Conservation (phyloP, 1,284 basidiomycete genomes). For the Cryptococcus deneoformans region DNA sequence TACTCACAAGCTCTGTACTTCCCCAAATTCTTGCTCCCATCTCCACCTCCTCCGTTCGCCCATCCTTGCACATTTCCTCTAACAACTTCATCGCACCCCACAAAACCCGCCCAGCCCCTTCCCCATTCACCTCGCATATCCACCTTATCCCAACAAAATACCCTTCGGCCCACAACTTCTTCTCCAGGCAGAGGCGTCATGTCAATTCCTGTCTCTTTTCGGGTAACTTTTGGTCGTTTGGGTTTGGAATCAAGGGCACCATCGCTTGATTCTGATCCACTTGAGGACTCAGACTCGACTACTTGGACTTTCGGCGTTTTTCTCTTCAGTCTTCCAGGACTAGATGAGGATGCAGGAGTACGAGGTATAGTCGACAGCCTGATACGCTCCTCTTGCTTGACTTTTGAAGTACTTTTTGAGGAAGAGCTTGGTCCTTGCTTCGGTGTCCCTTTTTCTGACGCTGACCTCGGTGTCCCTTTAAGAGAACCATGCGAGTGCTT, state of each 20-base stretch:
- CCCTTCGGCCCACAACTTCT: constrained; percentile 15
- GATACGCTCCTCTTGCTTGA: neutral
- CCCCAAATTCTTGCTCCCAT: constrained; percentile 17
- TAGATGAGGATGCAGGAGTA: constrained; percentile 4
- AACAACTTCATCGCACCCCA: constrained; percentile 33
- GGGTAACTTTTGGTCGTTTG: constrained; percentile 11
- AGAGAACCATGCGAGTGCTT: neutral
- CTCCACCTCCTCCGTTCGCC: constrained; percentile 22
- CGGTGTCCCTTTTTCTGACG: neutral
- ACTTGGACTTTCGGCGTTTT: constrained; percentile 4
- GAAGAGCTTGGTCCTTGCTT: neutral
- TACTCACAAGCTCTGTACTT: constrained; percentile 38
- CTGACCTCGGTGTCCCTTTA: neutral
- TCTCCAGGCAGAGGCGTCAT: constrained; percentile 14
- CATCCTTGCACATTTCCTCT: constrained; percentile 26
- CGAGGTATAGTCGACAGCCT: neutral
- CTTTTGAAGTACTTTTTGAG: neutral
- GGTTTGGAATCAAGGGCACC: constrained; percentile 17
- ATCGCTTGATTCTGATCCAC: constrained; percentile 12
- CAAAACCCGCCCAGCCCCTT: constrained; percentile 42
- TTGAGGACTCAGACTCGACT: constrained; percentile 16
- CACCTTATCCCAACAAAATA: constrained; percentile 31
- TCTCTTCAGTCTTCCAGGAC: constrained; percentile 7
- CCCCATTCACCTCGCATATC: constrained; percentile 40
- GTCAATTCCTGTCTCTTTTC: neutral